Evolutionary conservation across 306 rosid genomes (phyloP), one percentile per base, ranked within the genome.

Genomic region (Lablab purpureus): DNA sequence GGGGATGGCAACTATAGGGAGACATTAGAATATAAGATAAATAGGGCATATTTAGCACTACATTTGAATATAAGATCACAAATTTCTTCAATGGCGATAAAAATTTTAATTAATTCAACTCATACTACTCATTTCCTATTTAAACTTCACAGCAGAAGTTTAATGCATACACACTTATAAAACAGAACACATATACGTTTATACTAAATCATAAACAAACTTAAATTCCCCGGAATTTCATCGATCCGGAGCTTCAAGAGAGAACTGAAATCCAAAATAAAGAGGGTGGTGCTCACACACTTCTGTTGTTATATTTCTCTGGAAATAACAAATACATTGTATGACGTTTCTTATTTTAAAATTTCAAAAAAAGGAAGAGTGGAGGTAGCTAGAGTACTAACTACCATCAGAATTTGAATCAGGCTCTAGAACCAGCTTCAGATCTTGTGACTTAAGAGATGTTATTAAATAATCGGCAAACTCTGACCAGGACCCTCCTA

Each of bases 401-500:
- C 23, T 74, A 88, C 90, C 87, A 36, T 81, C 84, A 32, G 78
- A 67, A 34, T 74, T 84, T 19, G 86, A 85, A 74, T 47, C 69
- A 0, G 89, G 85, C 74, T 88, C 91, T 51, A 92, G 60, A 80
- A 84, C 62, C 81, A 94, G 92, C 88, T 90, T 94, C 67, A 87
- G 77, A 63, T 89, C 91, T 86, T 80, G 88, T 49, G 94, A 91
- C 67, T 91, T 89, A 6, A 94, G 71, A 72, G 99, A 94, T 49
- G 82, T 47, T 27, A 79, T 63, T 60, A 94, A 74, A 79, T 94
- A 94, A 70, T 88, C 87, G 64, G 83, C 63, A 88, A 94, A 94
- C 84, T 94, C 99, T 0, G 89, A 82, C 91, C 90, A 89, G 62
- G 89, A 80, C 21, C 97, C 97, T 77, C 97, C 97, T 74, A 92